A percentile compares a stretch with the other conserved stretches of the same genome.
phyloP scores from a whole-genome alignment of 768 basidiomycete genomes.

The Jaapia argillacea region DNA sequence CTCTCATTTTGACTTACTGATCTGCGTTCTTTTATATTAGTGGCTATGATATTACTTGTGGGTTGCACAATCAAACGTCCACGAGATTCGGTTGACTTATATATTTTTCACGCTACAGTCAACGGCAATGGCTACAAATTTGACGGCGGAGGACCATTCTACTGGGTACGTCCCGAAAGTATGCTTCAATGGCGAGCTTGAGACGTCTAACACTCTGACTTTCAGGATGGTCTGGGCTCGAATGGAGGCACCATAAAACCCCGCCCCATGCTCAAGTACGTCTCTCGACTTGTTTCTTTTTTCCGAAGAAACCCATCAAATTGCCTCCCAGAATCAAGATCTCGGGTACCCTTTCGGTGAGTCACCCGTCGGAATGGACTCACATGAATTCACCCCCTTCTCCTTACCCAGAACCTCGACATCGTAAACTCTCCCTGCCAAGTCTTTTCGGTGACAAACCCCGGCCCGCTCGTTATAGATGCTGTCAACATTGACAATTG shows the following conservation, averaged over 20 bases:
- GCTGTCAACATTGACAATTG: conserved; percentile 39
- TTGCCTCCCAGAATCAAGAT: conserved; percentile 15
- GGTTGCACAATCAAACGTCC: conserved; percentile 9
- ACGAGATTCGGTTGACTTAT: background rate
- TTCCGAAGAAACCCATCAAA: background rate
- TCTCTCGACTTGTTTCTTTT: background rate
- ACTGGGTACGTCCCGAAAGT: conserved; percentile 20
- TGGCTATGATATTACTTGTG: conserved; percentile 34
- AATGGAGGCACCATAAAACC: conserved; percentile 10
- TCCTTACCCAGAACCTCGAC: conserved; percentile 12
- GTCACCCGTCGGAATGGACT: background rate
- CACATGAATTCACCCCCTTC: background rate
- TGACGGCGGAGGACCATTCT: conserved; percentile 25
- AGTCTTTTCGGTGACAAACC: conserved; percentile 12
- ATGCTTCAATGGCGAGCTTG: background rate
- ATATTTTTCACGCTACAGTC: background rate
- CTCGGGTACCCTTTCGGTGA: conserved; percentile 22
- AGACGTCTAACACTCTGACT: background rate
- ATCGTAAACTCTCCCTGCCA: conserved; percentile 23
- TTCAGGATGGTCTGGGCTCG: conserved; percentile 13
- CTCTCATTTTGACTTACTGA: background rate
- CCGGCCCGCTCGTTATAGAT: conserved; percentile 24
- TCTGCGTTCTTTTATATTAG: conserved; percentile 17
- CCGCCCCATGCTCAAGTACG: conserved; percentile 22
- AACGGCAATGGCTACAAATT: conserved; percentile 21